Base-by-base conservation (phyloP, 75 land plant genomes). In the Pinus taeda region DNA sequence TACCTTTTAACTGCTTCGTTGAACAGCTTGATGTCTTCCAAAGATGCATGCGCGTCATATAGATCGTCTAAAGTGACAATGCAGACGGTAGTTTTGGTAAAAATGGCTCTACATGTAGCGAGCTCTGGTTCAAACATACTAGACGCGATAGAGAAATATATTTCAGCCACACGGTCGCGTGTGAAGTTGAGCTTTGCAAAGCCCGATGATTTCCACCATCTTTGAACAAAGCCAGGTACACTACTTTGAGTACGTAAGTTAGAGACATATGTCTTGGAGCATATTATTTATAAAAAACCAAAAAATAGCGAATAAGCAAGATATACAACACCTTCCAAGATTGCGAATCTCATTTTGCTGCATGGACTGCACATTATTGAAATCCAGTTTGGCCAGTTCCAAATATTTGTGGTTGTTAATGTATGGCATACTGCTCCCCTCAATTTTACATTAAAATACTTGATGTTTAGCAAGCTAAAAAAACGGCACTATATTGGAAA, bases 301-400 rank as follows among this genome's bases (percentile, higher is more conserved):
- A n/a, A n/a, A n/a, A n/a, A n/a, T n/a, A n/a, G n/a, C n/a, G n/a
- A n/a, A n/a, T n/a, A n/a, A n/a, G n/a, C n/a, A n/a, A n/a, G n/a
- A n/a, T n/a, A n/a, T n/a, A n/a, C n/a, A n/a, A n/a, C n/a, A 33
- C 70, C 70, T 15, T 14, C 36, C 42, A 33, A 65, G 69, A n/a
- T 65, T 20, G 6, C 17, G 69, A 17, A 83, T 59, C 60, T 89
- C 90, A 24, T 71, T 76, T 45, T 62, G 72, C 64, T 89, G 89
- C 17, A 81, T 21, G 0, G 71, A 17, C 57, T 83, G 90, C 8
- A 89, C 85, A 33, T 61, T 21, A 42, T 89, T 89, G 67, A 77
- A 89, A 74, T 89, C 90, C n/a, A 79, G 78, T 55, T 89, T 83
- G 14, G 90, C 90, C 14, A 89, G 74, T 36, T 76, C 79, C 65